These are phyloP conservation scores for Prunus dulcis DNA, from an alignment of 306 rosid genomes.

Conservation along the genomic window DNA sequence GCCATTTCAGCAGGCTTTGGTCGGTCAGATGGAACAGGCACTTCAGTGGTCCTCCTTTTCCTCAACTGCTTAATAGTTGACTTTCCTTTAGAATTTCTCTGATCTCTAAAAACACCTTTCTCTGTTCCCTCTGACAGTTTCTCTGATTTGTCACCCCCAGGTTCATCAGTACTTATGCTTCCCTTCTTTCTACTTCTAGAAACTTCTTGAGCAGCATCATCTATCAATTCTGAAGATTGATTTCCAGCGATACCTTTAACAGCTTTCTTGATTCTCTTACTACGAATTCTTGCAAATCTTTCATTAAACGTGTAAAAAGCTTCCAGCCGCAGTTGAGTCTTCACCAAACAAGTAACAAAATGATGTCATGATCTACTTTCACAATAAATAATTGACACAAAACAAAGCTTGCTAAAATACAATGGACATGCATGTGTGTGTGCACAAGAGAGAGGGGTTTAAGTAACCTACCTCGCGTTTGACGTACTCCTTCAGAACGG, in stretches of 20 bases:
- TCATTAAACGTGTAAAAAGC: conserved; percentile 90
- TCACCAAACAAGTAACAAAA: conserved; percentile 28
- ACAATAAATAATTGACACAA: conserved; percentile 11
- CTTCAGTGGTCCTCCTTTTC: conserved; percentile 45
- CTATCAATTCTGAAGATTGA: conserved; percentile 39
- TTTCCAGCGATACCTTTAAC: conserved; percentile 76
- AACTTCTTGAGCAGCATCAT: conserved; percentile 35
- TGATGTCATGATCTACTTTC: conserved; percentile 25
- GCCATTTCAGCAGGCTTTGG: conserved; percentile 27
- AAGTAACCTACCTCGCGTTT: conserved; percentile 65
- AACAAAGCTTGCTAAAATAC: conserved; percentile 4
- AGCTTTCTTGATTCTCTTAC: conserved; percentile 90
- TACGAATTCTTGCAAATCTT: conserved; percentile 87
- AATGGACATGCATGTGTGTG: not conserved
- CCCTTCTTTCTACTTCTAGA: conserved; percentile 31
- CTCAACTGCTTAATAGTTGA: conserved; percentile 39
- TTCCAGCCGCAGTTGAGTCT: conserved; percentile 94
- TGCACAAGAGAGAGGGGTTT: not conserved
- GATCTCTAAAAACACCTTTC: conserved; percentile 26
- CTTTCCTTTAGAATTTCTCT: conserved; percentile 25
- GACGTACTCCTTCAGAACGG: conserved; percentile 81
- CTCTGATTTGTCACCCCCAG: conserved; percentile 37
- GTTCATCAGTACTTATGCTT: conserved; percentile 30
- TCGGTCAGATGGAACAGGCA: conserved; percentile 29
- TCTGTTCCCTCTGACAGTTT: conserved; percentile 29